Base-by-base conservation (phyloP, 352 stramenopile genomes). In the Pythium dissotocum region DNA sequence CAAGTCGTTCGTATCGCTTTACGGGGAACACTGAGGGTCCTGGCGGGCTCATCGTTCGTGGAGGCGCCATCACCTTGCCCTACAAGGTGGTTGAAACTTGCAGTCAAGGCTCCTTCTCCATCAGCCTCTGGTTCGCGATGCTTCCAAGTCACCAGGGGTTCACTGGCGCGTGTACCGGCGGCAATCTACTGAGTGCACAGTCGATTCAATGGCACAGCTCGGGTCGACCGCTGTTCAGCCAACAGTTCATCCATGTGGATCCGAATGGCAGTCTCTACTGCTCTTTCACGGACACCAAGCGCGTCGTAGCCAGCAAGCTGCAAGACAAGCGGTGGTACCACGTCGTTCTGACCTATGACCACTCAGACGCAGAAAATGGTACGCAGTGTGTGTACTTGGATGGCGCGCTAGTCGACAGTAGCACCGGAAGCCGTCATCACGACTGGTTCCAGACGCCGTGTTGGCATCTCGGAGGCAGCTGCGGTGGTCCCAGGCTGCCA, bases 161-260 rank as follows among this genome's bases (percentile, higher is more conserved):
- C 9, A 18, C 38, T 4, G 21, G 18, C 13, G 44, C 24, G 9
- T 18, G 35, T 16, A 13, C 24, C 2, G 44, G 58, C 2, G 58
- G 58, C 7, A 36, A 57, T 14, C 28, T 65, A 0, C n/a, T 65
- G 8, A 44, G 58, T 2, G 58, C 58, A 3, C 58, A 65, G 30
- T 58, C 14, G 0, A 12, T 33, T 21, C 14, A 18, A 13, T 48
- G 18, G 16, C 18, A 18, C 0, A 33, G 21, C 13, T 13, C 21
- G 1, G 42, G 33, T 21, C 44, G 48, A 21, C 3, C 58, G 2
- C 2, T 33, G 9, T 49, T 33, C 9, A 24, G 48, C 44, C 44
- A 65, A 42, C 57, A 62, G 26, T 56, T 74, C 35, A 44, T 67
- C 4, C 44, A 38, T 32, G 51, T 74, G 35, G 63, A 74, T 38